phyloP scores from a whole-genome alignment of 805 yeast genomes.

The Candida piceae region DNA sequence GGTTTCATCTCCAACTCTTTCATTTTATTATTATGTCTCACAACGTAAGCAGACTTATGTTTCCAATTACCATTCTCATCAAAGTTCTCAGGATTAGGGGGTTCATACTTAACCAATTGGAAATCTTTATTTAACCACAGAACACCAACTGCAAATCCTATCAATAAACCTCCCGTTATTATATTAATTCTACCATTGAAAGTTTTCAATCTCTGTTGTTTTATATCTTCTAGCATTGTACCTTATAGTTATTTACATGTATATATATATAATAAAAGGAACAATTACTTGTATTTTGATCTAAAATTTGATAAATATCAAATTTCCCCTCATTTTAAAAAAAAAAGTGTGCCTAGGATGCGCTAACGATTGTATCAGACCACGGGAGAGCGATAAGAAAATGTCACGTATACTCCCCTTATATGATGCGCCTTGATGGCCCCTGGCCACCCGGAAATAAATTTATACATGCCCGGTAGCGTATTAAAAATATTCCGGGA shows the following conservation, averaged over 20 bases:
- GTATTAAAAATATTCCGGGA: too few species aligned
- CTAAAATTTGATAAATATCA: too few species aligned
- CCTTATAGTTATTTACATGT: too few species aligned
- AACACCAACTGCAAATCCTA: conserved; percentile 25
- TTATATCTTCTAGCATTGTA: not conserved
- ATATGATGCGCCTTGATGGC: too few species aligned
- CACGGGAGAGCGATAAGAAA: too few species aligned
- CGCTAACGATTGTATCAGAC: too few species aligned
- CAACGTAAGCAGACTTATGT: conserved; percentile 29
- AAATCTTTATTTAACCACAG: conserved; percentile 27
- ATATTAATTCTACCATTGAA: conserved; percentile 27
- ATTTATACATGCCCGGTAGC: too few species aligned
- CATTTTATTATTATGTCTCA: conserved; percentile 31
- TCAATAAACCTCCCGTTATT: conserved; percentile 20
- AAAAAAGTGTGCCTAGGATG: too few species aligned
- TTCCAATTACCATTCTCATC: conserved; percentile 37
- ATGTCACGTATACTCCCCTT: too few species aligned
- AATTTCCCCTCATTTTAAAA: not conserved
- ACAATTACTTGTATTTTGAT: too few species aligned
- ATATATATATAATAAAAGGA: too few species aligned
- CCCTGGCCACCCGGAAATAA: too few species aligned
- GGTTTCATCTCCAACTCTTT: conserved; percentile 36
- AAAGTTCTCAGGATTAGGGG: conserved; percentile 34
- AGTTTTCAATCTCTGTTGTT: conserved; percentile 5
- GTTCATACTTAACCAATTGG: conserved; percentile 35